Conservation (phyloP, 208 protist genomes). For the Wallacemonas sp. region DNA sequence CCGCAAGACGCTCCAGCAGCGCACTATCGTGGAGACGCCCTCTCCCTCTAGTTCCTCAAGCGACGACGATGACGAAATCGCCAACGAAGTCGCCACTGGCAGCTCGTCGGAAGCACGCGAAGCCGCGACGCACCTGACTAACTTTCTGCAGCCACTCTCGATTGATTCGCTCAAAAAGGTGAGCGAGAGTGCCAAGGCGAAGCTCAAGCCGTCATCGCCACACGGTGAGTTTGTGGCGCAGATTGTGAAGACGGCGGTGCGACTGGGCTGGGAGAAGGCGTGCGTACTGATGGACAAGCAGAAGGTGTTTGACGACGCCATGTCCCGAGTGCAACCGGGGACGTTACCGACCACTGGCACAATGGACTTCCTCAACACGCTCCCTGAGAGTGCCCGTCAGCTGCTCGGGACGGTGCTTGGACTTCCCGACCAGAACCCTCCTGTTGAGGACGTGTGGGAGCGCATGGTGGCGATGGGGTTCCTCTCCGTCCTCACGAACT, state of each 20-base stretch:
- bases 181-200: slow-evolving; percentile 87
- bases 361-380: slow-evolving; percentile 84
- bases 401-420: slow-evolving; percentile 71
- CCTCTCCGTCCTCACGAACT: slow-evolving; percentile 83
- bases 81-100: slow-evolving; percentile 21
- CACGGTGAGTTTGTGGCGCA: slow-evolving; percentile 82
- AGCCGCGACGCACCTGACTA: slow-evolving; percentile 74
- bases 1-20: slow-evolving; percentile 81
- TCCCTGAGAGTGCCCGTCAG: slow-evolving; percentile 76
- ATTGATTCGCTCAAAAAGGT: slow-evolving; percentile 91
- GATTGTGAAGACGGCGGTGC: slow-evolving; percentile 84
- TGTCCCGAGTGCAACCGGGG: slow-evolving; percentile 71
- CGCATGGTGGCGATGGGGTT: slow-evolving; percentile 91
- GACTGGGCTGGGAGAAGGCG: slow-evolving; percentile 85
- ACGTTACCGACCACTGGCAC: slow-evolving; percentile 71
- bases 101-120: slow-evolving; percentile 55
- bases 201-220: slow-evolving; percentile 66
- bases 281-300: slow-evolving; percentile 89
- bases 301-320: slow-evolving; percentile 88
- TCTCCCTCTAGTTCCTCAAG: slow-evolving; percentile 54
- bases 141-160: slow-evolving; percentile 79
- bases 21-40: slow-evolving; percentile 58
- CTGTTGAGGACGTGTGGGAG: slow-evolving; percentile 89
- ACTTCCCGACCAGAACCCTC: slow-evolving; percentile 71
- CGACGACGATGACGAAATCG: slow-evolving; percentile 54